Evolutionary conservation across 192 early-diverging fungal species (phyloP).

Genomic region (Entophlyctis luteolus): DNA sequence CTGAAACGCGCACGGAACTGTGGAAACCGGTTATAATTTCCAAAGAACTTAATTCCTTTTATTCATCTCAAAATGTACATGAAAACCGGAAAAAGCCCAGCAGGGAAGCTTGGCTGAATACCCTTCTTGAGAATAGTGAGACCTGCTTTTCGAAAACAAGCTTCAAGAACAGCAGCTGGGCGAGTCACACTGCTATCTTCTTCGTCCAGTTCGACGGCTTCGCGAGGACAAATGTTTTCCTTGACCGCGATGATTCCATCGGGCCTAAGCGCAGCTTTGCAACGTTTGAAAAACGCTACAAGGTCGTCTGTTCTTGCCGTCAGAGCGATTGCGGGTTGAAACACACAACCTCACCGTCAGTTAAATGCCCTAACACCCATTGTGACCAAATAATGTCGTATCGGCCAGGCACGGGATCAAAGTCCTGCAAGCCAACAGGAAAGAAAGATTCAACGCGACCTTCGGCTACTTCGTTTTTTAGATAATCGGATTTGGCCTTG

Average conservation of each 20-base stretch:
- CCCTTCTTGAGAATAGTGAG: slow-evolving; percentile 35
- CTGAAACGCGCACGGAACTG: not conserved
- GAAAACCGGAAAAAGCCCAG: slow-evolving; percentile 30
- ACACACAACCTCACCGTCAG: slow-evolving; percentile 57
- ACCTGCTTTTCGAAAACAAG: slow-evolving; percentile 35
- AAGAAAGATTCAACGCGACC: slow-evolving; percentile 41
- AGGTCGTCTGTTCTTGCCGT: slow-evolving; percentile 72
- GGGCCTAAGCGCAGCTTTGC: slow-evolving; percentile 62
- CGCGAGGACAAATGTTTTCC: slow-evolving; percentile 71
- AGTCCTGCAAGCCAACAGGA: slow-evolving; percentile 78
- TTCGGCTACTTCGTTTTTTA: slow-evolving; percentile 49
- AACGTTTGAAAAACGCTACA: slow-evolving; percentile 74
- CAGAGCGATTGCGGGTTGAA: too few relatives aligned
- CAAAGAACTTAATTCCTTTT: not conserved
- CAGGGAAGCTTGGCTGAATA: slow-evolving; percentile 37
- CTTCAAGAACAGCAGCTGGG: slow-evolving; percentile 29
- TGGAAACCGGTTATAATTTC: too few relatives aligned
- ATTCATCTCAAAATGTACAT: slow-evolving; percentile 31
- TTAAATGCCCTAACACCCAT: slow-evolving; percentile 93
- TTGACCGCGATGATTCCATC: slow-evolving; percentile 82
- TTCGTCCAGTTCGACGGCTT: slow-evolving; percentile 69
- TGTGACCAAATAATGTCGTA: slow-evolving; percentile 98
- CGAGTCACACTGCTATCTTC: slow-evolving; percentile 57
- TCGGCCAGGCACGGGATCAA: slow-evolving; percentile 57
- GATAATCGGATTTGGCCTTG: slow-evolving; percentile 59